These are phyloP conservation scores for Pythium folliculosum DNA, from an alignment of 352 stramenopile species.

Conservation along the genomic window DNA sequence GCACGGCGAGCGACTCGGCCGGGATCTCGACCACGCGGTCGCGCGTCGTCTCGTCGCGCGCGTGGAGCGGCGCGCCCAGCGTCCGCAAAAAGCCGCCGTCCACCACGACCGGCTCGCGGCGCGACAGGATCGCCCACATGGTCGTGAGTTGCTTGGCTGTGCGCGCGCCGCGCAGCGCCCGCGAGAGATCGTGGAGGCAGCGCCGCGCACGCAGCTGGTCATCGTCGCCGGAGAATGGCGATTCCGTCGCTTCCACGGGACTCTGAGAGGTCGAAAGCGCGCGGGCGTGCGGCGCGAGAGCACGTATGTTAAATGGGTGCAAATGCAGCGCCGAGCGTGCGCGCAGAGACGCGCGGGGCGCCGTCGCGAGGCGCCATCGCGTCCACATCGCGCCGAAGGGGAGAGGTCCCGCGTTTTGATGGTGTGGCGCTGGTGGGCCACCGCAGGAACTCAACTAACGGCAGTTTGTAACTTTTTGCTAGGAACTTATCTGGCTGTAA, in stretches of 20 bases:
- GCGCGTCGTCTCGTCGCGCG: not conserved
- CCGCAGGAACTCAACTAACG: too few species aligned
- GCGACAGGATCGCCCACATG: slow-evolving; percentile 2
- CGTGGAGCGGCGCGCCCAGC: not conserved
- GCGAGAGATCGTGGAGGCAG: not conserved
- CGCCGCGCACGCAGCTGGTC: not conserved
- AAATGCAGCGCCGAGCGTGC: not conserved
- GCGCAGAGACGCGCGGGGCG: not conserved
- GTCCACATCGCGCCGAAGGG: too few species aligned
- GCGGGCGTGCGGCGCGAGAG: not conserved
- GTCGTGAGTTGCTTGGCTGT: slow-evolving; percentile 1
- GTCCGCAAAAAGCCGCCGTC: not conserved
- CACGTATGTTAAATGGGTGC: not conserved
- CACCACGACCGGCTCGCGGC: not conserved
- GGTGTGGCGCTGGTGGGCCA: too few species aligned
- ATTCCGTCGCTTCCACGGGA: not conserved
- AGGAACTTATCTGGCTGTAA: too few species aligned
- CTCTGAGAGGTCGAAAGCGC: not conserved
- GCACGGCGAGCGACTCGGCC: not conserved
- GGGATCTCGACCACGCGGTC: not conserved
- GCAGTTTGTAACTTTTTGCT: too few species aligned
- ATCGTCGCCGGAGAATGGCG: too few species aligned
- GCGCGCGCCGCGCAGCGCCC: not conserved
- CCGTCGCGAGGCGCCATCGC: too few species aligned
- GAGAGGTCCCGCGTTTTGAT: too few species aligned